These are phyloP conservation scores for Suhomyces sp. DNA, from an alignment of 805 yeast genomes.

Conservation along the genomic window DNA sequence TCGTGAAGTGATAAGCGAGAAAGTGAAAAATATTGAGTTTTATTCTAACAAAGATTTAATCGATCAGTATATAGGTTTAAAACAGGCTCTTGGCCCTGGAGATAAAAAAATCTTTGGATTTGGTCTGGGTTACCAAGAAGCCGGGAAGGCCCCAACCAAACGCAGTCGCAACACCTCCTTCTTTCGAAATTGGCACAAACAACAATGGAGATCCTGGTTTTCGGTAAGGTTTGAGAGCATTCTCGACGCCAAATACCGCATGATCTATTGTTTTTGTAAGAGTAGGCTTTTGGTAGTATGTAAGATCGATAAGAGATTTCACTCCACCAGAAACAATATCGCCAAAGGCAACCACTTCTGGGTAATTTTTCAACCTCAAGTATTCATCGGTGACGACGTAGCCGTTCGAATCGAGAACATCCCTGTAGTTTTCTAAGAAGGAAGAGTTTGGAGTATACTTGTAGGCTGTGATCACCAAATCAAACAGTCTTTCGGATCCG, in stretches of 20 bases:
- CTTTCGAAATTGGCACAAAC: conserved; percentile 30
- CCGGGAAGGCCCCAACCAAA: conserved; percentile 30
- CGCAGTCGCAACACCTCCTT: conserved; percentile 34
- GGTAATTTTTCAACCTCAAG: conserved; percentile 22
- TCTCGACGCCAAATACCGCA: conserved; percentile 12
- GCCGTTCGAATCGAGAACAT: conserved; percentile 24
- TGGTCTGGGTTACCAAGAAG: conserved; percentile 24
- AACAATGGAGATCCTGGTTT: conserved; percentile 13
- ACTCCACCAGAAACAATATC: conserved; percentile 27
- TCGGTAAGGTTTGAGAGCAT: conserved; percentile 12
- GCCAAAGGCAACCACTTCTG: conserved; percentile 33
- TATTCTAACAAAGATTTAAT: background rate
- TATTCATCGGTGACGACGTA: conserved; percentile 26
- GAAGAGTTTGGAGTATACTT: conserved; percentile 30
- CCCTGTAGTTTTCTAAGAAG: conserved; percentile 20
- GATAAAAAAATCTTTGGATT: conserved; percentile 28
- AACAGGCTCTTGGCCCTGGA: conserved; percentile 14
- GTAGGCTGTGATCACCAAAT: conserved; percentile 28
- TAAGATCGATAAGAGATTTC: conserved; percentile 25
- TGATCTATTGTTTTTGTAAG: conserved; percentile 13
- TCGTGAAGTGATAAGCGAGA: background rate
- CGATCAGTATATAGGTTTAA: background rate
- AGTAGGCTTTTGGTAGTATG: conserved; percentile 17
- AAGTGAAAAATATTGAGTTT: background rate
- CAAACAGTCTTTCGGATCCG: conserved; percentile 19